A percentile compares a stretch with the other conserved stretches of the same genome.
Conservation (phyloP, 31 red algal genomes). For the Odonthalia washingtoniensis region DNA sequence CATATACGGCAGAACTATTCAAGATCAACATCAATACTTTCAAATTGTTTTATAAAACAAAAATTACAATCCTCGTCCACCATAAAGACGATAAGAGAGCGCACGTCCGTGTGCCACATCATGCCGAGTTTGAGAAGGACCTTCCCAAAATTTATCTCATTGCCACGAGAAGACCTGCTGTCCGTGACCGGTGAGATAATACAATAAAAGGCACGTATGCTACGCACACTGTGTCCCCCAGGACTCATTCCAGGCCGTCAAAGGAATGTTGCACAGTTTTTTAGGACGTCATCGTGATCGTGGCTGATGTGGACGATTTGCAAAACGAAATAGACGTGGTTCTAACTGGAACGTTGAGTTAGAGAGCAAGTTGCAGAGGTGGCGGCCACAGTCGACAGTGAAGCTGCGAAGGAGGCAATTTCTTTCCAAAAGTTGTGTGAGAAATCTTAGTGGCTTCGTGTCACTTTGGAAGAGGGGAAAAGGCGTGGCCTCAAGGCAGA, state of each 20-base stretch:
- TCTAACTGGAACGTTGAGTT: not conserved
- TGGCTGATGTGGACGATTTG: not conserved
- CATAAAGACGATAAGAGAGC: not conserved
- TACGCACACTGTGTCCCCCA: not conserved
- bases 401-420: not conserved
- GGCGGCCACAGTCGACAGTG: not conserved
- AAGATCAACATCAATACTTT: not conserved
- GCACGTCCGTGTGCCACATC: not conserved
- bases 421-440: no score
- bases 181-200: constrained; percentile 1
- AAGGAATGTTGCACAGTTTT: constrained; percentile 15
- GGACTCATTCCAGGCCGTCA: not conserved
- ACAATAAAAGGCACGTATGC: constrained; percentile 3
- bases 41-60: constrained; percentile 3
- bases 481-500: no score
- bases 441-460: no score
- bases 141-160: constrained; percentile 1
- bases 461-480: no score
- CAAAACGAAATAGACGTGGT: not conserved
- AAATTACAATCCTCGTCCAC: not conserved
- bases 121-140: not conserved
- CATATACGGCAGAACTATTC: not conserved
- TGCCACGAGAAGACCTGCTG: not conserved
- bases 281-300: not conserved
- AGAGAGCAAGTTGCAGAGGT: not conserved